These are phyloP conservation scores for Penicillium sp. DNA, from an alignment of 2,329 filamentous ascomycete species.

Conservation along the genomic window DNA sequence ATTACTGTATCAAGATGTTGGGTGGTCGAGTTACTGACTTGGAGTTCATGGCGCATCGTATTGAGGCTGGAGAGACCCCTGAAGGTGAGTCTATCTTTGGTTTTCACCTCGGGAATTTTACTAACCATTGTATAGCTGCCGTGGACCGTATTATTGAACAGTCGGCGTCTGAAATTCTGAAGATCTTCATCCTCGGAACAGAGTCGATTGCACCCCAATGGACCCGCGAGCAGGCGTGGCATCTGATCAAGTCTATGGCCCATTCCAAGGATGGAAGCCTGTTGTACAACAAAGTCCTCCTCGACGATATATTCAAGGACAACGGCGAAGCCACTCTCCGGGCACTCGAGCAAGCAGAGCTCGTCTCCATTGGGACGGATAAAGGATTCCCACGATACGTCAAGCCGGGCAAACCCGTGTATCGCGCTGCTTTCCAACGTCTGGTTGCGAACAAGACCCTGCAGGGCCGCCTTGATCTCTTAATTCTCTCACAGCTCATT, in stretches of 20 bases:
- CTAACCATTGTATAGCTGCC: constrained; percentile 55
- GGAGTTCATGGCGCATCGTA: constrained; percentile 85
- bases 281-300: constrained; percentile 81
- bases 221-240: constrained; percentile 87
- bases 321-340: constrained; percentile 75
- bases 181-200: constrained; percentile 75
- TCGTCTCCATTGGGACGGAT: constrained; percentile 71
- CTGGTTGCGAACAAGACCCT: constrained; percentile 72
- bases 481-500: constrained; percentile 66
- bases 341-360: constrained; percentile 77
- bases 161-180: constrained; percentile 83
- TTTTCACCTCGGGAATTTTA: background rate
- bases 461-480: constrained; percentile 69
- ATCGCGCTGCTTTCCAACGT: constrained; percentile 75
- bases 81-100: constrained; percentile 45
- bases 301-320: constrained; percentile 71
- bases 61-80: constrained; percentile 83
- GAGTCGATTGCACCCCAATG: constrained; percentile 64
- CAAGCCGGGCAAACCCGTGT: constrained; percentile 80
- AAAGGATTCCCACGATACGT: constrained; percentile 78
- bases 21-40: constrained; percentile 94
- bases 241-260: constrained; percentile 76
- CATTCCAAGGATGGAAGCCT: constrained; percentile 59
- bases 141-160: constrained; percentile 87
- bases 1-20: constrained; percentile 75